Base-by-base conservation (phyloP, 2,329 filamentous ascomycete genomes). In the Colletotrichum nymphaeae region DNA sequence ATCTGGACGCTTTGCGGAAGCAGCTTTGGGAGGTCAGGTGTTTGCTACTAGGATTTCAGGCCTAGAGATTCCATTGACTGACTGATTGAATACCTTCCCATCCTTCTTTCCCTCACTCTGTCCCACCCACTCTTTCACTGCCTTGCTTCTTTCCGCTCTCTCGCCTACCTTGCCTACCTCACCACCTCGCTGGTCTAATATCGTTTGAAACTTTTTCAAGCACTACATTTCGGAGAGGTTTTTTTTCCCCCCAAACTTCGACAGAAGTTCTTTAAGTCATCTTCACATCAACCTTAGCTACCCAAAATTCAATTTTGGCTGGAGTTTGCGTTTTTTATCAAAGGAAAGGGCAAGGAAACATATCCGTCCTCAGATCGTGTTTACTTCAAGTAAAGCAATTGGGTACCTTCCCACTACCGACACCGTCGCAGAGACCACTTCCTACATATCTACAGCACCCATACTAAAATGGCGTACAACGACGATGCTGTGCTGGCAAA, bases 401-500 rank as follows among this genome's bases (percentile, higher is more conserved):
- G 49, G 16, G 28, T 2, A 24, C 70, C 28, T 35, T 37, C 32
- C 24, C 64, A 46, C 55, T 28, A 52, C 64, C 24, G 22, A 42
- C 52, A n/a, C 64, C 32, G 22, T 26, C 49, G n/a, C 30, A 30
- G 24, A 64, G 14, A 19, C 19, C 42, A 22, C 8, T n/a, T n/a
- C 7, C 42, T n/a, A n/a, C 46, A 55, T 16, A 26, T 28, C 46
- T 26, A 22, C 28, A 26, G 19, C 9, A 11, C 14, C 62, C 42
- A 64, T 30, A 37, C 14, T 24, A 37, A 55, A 14, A 98, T 99
- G 96, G 93, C 97, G 58, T 98, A 98, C 85, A 97, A 93, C 77
- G 95, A 98, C 84, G 97, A 99, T 86, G 94, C 95, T 59, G 95
- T 99, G 69, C 91, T 95, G 82, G 95, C 96, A 67, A 98, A 98